A percentile compares a stretch with the other conserved stretches of the same genome.
Evolutionary conservation across 306 rosid genomes (phyloP).

Genomic region (Vigna nakashimae): DNA sequence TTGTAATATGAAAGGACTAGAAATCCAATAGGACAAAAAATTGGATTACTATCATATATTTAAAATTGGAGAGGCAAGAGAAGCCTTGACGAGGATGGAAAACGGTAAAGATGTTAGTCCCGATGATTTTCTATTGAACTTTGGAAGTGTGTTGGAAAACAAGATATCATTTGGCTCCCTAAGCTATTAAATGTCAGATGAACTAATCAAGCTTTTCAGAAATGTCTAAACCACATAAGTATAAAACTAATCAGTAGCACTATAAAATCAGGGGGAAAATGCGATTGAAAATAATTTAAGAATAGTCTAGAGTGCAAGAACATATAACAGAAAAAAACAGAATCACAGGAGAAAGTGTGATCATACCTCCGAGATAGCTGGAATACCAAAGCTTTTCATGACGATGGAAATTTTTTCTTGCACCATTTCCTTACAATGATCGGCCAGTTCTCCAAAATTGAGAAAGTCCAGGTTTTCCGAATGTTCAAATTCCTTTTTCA

Average conservation of each 20-base stretch:
- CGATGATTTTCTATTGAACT: not conserved
- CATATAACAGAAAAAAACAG: slow-evolving; percentile 4
- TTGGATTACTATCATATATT: too few relatives aligned
- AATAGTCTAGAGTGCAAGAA: slow-evolving; percentile 22
- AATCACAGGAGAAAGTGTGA: slow-evolving; percentile 33
- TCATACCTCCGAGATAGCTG: slow-evolving; percentile 88
- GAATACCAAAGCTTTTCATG: slow-evolving; percentile 80
- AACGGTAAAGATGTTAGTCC: too few relatives aligned
- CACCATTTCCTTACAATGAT: slow-evolving; percentile 57
- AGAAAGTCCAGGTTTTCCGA: slow-evolving; percentile 70
- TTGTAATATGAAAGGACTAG: too few relatives aligned
- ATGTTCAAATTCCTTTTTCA: slow-evolving; percentile 74
- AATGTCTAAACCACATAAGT: not conserved
- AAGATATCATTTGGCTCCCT: too few relatives aligned
- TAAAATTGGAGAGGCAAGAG: too few relatives aligned
- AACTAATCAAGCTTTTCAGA: too few relatives aligned
- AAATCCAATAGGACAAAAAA: too few relatives aligned
- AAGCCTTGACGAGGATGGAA: too few relatives aligned
- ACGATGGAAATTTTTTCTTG: slow-evolving; percentile 61
- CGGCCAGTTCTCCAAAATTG: slow-evolving; percentile 62
- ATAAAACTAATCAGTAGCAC: not conserved
- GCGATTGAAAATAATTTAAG: not conserved
- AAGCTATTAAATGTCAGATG: too few relatives aligned
- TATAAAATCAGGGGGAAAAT: not conserved
- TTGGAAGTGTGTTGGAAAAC: not conserved